Percentiles rank a stretch among this genome's conserved stretches.
These are phyloP conservation scores for Schizosaccharomyces cryophilus DNA, from an alignment of 805 yeast genomes.

Conservation along the genomic window DNA sequence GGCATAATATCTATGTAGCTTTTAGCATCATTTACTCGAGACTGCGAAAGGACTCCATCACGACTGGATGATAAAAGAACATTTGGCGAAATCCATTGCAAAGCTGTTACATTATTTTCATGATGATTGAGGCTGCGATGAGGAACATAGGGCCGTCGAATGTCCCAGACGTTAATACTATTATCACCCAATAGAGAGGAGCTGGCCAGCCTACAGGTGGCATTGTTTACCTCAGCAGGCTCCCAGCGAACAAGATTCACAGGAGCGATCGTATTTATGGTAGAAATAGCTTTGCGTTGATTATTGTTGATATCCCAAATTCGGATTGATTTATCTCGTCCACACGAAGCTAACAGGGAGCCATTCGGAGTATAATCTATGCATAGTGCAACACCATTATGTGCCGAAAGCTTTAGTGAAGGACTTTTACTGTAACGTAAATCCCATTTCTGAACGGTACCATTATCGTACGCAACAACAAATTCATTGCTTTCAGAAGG, in stretches of 20 bases:
- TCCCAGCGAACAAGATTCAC: conserved; percentile 57
- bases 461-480: conserved; percentile 70
- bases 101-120: conserved; percentile 27
- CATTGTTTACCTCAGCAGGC: conserved; percentile 16
- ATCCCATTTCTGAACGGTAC: conserved; percentile 71
- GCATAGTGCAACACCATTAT: conserved; percentile 72
- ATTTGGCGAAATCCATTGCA: conserved; percentile 27
- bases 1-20: conserved; percentile 27
- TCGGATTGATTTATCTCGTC: conserved; percentile 64
- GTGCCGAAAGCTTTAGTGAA: conserved; percentile 64
- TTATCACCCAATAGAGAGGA: conserved; percentile 41
- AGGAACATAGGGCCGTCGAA: conserved; percentile 52
- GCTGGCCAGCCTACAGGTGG: conserved; percentile 34
- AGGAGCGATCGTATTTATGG: conserved; percentile 51
- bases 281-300: conserved; percentile 31
- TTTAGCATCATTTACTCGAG: conserved; percentile 21
- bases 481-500: conserved; percentile 32
- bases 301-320: conserved; percentile 37
- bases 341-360: conserved; percentile 73
- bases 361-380: conserved; percentile 68
- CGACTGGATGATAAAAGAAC: conserved; percentile 26
- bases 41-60: conserved; percentile 25
- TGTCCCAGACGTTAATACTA: conserved; percentile 42
- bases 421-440: conserved; percentile 32
- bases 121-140: conserved; percentile 27